Evolutionary conservation across 1,284 basidiomycete genomes (phyloP), one percentile per base, ranked within the genome.

Genomic region (Cryptococcus amylolentus): DNA sequence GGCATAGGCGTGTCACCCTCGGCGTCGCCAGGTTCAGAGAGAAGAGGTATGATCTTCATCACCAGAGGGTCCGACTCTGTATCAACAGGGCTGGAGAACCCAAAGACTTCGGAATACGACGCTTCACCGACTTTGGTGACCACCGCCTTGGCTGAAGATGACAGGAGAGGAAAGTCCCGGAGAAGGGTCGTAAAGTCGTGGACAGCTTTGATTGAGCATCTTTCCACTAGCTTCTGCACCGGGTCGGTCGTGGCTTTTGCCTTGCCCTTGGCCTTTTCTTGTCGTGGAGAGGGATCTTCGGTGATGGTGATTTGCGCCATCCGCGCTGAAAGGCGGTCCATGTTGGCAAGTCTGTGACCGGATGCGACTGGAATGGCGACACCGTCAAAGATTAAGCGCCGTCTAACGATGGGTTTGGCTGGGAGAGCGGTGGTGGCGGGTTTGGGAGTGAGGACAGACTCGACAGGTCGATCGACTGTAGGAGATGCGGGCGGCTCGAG

Each of bases 71-170:
- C 48, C 16, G 10, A 41, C 14, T 37, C 35, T 10, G n/a, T 23
- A 23, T 23, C 20, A 7, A 37, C 38, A 5, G 26, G 20, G 4
- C 27, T 20, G 35, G 50, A 85, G 49, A 93, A 85, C 4, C 87
- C 87, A 77, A 91, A 98, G n/a, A 98, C 96, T 71, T 98, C 95
- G 0, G 92, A 96, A 75, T 89, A 98, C 49, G 89, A 92, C 12
- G 95, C 95, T 78, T 98, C 95, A 46, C 94, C 95, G 52, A 97
- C 86, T 78, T 98, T 98, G 61, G 79, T 80, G 2, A 28, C 23
- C 73, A 90, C 52, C 18, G 12, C 43, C 14, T 35, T 20, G 13
- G 18, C n/a, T 20, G 39, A 42, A 26, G 43, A 49, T 44, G 18
- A 38, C 12, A 44, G 53, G 42, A 55, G 57, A 37, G 50, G 51